phyloP scores from a whole-genome alignment of 352 stramenopile species.

The Vaucheria bursata region DNA sequence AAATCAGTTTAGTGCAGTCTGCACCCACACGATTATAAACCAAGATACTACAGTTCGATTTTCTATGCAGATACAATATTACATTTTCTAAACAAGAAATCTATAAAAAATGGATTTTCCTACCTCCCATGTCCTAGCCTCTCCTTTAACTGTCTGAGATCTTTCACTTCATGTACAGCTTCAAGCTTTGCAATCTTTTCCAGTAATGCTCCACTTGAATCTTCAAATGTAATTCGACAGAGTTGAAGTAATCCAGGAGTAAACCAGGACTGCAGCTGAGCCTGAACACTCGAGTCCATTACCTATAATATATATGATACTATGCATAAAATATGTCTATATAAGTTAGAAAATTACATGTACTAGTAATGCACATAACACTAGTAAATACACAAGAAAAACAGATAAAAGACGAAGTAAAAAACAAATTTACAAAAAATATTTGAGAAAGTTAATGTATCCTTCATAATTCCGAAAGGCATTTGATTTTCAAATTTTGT shows the following conservation, averaged over 20 bases:
- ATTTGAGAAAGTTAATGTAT: no score
- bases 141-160: conserved; percentile 79
- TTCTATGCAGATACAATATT: no score
- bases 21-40: no score
- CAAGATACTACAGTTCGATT: no score
- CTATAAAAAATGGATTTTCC: no score
- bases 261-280: conserved; percentile 79
- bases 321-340: conserved; percentile 3
- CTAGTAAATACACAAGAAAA: no score
- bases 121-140: conserved; percentile 61
- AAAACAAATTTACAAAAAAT: no score
- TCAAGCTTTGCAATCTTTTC: conserved; percentile 82
- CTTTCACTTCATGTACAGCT: conserved; percentile 81
- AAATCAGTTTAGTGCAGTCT: no score
- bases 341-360: conserved; percentile 8
- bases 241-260: conserved; percentile 77
- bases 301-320: conserved; percentile 9
- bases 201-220: conserved; percentile 75
- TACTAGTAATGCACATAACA: no score
- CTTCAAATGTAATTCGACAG: conserved; percentile 81
- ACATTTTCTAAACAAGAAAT: not conserved
- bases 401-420: no score
- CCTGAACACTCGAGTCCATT: conserved; percentile 56
- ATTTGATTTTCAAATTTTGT: no score
- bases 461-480: no score